phyloP scores from a whole-genome alignment of 768 basidiomycete genomes.

The Exsudoporus frostii region DNA sequence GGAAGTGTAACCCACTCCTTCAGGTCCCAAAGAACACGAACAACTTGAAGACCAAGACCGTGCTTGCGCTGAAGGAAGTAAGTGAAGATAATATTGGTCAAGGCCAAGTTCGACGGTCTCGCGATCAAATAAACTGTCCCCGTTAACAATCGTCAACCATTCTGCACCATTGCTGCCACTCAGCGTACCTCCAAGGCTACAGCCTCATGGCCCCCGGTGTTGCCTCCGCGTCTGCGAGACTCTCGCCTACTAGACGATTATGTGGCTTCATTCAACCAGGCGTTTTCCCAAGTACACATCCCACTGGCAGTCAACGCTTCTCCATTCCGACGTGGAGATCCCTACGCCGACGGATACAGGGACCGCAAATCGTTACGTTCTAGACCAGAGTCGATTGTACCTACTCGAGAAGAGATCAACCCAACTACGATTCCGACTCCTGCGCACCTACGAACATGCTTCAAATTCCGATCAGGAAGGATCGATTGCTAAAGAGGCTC shows the following conservation, averaged over 20 bases:
- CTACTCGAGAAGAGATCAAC: slow-evolving; percentile 69
- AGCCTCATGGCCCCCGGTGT: slow-evolving; percentile 37
- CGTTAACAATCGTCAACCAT: too few relatives aligned
- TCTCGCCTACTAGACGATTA: slow-evolving; percentile 44
- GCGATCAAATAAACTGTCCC: too few relatives aligned
- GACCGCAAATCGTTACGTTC: slow-evolving; percentile 69
- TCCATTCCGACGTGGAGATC: slow-evolving; percentile 72
- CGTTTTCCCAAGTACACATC: slow-evolving; percentile 61
- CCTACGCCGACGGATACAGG: slow-evolving; percentile 75
- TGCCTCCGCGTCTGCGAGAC: slow-evolving; percentile 59
- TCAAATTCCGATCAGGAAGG: slow-evolving; percentile 74
- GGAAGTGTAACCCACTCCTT: too few relatives aligned
- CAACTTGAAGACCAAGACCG: too few relatives aligned
- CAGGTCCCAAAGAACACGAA: too few relatives aligned
- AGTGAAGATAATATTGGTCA: too few relatives aligned
- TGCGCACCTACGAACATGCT: slow-evolving; percentile 98
- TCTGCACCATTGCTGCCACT: too few relatives aligned
- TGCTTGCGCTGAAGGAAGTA: too few relatives aligned
- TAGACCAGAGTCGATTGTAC: slow-evolving; percentile 72
- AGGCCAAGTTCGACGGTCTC: too few relatives aligned
- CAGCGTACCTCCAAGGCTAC: too few relatives aligned
- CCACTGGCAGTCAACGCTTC: slow-evolving; percentile 84
- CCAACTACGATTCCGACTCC: slow-evolving; percentile 86
- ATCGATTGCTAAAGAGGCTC: slow-evolving; percentile 72
- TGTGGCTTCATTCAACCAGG: slow-evolving; percentile 48